Base-by-base conservation (phyloP, 1,284 basidiomycete genomes). In the Sanghuangporus baumii region DNA sequence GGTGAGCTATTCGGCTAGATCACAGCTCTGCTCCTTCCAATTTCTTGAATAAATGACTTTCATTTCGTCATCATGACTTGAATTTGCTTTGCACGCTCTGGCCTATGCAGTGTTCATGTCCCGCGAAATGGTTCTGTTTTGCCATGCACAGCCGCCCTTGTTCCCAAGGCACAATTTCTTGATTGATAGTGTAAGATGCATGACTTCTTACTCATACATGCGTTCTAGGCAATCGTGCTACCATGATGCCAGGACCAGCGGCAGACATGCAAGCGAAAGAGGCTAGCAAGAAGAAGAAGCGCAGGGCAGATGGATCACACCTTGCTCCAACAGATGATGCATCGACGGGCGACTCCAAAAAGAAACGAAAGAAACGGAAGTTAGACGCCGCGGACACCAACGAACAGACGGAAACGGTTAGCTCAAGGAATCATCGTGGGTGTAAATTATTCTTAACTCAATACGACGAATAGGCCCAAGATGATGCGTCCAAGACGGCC, bases 321-420 rank as follows among this genome's bases (percentile, higher is more conserved):
- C 70, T 59, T 65, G 62, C 6, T 6, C 12, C 23, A 36, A 34
- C 20, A 9, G 37, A 50, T 1, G 2, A 47, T 14, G 34, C 46
- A 16, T 47, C 46, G 34, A 43, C 52, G n/a, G 59, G 64, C 61
- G 66, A 68, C 62, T 58, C 61, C 12, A 63, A 65, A 63, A 69
- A 16, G 65, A 55, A 56, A 41, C 46, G 38, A 61, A 58, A 63
- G 14, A 67, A 66, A 43, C 40, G 56, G 14, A 70, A 61, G 52
- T 36, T 37, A 54, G 52, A 54, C 31, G 52, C 36, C 14, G 6
- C 36, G 36, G 36, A 34, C 16, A 54, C 12, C 5, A 16, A 37
- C 7, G 3, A n/a, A 37, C 12, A 54, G 52, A 54, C 36, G 3
- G n/a, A 54, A 31, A 31, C 14, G 31, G 52, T 54, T 38, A 14